phyloP scores from a whole-genome alignment of 208 protist genomes.

The Naegleria gruberi region DNA sequence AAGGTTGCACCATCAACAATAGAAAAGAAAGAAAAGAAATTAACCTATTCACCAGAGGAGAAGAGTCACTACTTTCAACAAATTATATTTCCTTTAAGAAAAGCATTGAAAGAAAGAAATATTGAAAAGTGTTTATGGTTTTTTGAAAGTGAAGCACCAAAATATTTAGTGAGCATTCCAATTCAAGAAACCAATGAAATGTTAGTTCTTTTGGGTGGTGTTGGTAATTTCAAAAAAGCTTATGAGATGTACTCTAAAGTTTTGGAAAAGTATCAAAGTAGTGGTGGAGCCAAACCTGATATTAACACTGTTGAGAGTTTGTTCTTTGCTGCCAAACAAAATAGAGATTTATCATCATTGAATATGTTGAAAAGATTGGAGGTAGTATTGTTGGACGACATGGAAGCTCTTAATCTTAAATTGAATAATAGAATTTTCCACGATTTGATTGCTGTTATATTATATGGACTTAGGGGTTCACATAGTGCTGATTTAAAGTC shows the following conservation, averaged over 20 bases:
- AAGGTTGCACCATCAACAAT: not conserved
- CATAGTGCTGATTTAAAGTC: not conserved
- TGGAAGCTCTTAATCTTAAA: not conserved
- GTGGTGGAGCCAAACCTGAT: not conserved
- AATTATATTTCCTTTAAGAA: not conserved
- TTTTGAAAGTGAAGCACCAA: not conserved
- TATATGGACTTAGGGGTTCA: not conserved
- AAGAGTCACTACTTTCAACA: not conserved
- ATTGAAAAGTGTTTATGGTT: not conserved
- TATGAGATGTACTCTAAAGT: not conserved
- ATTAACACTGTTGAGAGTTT: not conserved
- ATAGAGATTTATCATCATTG: not conserved
- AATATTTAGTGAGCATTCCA: not conserved
- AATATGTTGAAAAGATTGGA: not conserved
- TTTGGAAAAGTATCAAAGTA: not conserved
- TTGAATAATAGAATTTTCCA: not conserved
- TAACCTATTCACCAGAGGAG: not conserved
- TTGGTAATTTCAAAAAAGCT: not conserved
- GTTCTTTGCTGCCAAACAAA: not conserved
- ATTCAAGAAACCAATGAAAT: not conserved
- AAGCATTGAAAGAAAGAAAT: not conserved
- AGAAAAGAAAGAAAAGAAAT: not conserved
- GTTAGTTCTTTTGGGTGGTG: not conserved
- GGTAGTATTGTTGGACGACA: not conserved
- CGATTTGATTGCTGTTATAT: not conserved